phyloP scores from a whole-genome alignment of 1,139 yeast genomes.

The Candida freyschussii region DNA sequence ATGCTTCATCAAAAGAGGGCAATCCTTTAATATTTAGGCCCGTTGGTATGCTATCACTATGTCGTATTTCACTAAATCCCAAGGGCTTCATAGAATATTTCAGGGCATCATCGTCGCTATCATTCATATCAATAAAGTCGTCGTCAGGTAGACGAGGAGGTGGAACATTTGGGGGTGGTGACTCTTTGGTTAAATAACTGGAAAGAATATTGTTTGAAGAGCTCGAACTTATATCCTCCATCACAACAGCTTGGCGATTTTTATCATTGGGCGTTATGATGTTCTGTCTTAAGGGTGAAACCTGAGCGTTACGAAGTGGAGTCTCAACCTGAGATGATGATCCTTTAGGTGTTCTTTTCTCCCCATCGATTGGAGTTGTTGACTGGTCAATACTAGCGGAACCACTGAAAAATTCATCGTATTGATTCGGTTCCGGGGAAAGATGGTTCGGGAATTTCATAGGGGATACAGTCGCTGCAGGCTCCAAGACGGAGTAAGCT shows the following conservation, averaged over 20 bases:
- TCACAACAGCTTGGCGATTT: constrained; percentile 29
- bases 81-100: constrained; percentile 16
- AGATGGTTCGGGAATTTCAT: constrained; percentile 12
- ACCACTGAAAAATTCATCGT: too few species aligned
- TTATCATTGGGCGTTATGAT: constrained; percentile 23
- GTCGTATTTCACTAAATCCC: constrained; percentile 17
- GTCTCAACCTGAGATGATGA: too few species aligned
- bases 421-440: too few species aligned
- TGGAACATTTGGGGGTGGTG: constrained; percentile 21
- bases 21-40: constrained; percentile 22
- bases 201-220: constrained; percentile 23
- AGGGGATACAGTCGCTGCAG: constrained; percentile 19
- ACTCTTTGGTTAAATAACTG: constrained; percentile 17
- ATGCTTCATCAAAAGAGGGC: constrained; percentile 15
- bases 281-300: constrained; percentile 18
- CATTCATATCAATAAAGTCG: constrained; percentile 23
- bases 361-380: too few species aligned
- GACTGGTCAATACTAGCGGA: too few species aligned
- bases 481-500: constrained; percentile 10
- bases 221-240: constrained; percentile 25
- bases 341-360: too few species aligned
- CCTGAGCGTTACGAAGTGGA: too few species aligned
- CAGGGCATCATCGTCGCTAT: constrained; percentile 14
- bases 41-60: constrained; percentile 16
- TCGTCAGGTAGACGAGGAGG: constrained; percentile 19